Percentiles rank a stretch among this genome's conserved stretches.
Evolutionary conservation across 768 basidiomycete species (phyloP).

Genomic region (Wakefieldia striispora): DNA sequence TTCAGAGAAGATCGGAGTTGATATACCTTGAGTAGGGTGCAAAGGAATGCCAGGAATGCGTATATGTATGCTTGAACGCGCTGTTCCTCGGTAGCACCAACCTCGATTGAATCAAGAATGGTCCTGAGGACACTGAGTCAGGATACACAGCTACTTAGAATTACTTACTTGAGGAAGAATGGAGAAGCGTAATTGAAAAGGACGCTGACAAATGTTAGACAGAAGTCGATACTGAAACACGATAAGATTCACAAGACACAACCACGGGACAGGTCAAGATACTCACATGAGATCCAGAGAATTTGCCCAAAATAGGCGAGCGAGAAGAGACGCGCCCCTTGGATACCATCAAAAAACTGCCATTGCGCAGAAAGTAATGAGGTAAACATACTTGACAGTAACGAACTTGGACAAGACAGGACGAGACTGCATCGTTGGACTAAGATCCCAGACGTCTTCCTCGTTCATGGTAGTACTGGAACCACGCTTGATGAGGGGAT

Average conservation of each 20-base stretch:
- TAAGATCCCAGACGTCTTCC: constrained; percentile 68
- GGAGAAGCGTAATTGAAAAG: constrained; percentile 78
- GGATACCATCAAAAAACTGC: not conserved
- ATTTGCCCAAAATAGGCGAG: constrained; percentile 45
- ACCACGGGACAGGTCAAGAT: not conserved
- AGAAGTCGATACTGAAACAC: constrained; percentile 54
- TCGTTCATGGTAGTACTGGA: constrained; percentile 59
- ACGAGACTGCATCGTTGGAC: constrained; percentile 63
- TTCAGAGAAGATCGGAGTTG: not conserved
- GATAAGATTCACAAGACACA: not conserved
- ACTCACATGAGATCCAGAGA: constrained; percentile 42
- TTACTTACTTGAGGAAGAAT: constrained; percentile 73
- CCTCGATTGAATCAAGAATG: constrained; percentile 58
- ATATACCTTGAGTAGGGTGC: constrained; percentile 36
- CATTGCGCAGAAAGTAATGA: not conserved
- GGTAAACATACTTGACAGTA: constrained; percentile 18
- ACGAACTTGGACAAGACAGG: constrained; percentile 56
- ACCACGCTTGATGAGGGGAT: constrained; percentile 57
- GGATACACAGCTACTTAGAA: not conserved
- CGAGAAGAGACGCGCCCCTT: constrained; percentile 36
- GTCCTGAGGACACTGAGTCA: constrained; percentile 31
- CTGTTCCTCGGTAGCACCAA: constrained; percentile 43
- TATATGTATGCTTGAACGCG: constrained; percentile 70
- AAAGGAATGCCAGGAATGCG: constrained; percentile 71
- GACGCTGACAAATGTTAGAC: constrained; percentile 66